Evolutionary conservation across 2,329 filamentous ascomycete genomes (phyloP), one percentile per base, ranked within the genome.

Genomic region (Blumeriella jaapii): DNA sequence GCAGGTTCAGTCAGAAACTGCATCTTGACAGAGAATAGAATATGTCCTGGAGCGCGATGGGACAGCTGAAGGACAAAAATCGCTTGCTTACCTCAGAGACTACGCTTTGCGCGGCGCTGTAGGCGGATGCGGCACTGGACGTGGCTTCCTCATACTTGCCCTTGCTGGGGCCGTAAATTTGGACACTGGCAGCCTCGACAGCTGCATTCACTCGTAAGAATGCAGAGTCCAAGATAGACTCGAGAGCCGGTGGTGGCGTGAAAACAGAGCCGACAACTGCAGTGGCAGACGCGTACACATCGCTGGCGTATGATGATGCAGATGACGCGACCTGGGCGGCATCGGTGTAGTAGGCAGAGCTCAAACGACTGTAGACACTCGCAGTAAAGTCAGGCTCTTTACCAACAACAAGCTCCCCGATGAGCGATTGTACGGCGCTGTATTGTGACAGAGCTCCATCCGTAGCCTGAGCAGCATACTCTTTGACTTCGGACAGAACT

Each of bases 351-450:
- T 89, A 91, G 0, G 75, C 81, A 3, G 71, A 77, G 37, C 73
- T 71, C 9, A 93, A 67, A 33, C 80, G 72, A 34, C 65, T 74
- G 59, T 85, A 74, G 3, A 89, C 79, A 40, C 81, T 86, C 52
- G 93, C 82, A 0, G 79, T 86, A 50, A 85, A 93, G 10, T 77
- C 74, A 0, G 82, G 78, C 54, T 93, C 84, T 55, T 79, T 84
- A 34, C 82, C 85, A 25, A 69, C 61, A 10, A 93, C 65, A 1
- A 93, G 64, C 56, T 93, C 84, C 1, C 79, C 81, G 10, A 93
- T 68, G 2, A 91, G 68, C 9, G 70, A 72, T 53, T 78, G 75
- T 4, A 93, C 69, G 16, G 74, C 74, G 4, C 71, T 69, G 47
- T 83, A 87, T 49, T 84, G 78, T 30, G 69, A 65, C 5, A 64